These are phyloP conservation scores for Tolypocladium sp. DNA, from an alignment of 2,329 filamentous ascomycete species.

Conservation along the genomic window DNA sequence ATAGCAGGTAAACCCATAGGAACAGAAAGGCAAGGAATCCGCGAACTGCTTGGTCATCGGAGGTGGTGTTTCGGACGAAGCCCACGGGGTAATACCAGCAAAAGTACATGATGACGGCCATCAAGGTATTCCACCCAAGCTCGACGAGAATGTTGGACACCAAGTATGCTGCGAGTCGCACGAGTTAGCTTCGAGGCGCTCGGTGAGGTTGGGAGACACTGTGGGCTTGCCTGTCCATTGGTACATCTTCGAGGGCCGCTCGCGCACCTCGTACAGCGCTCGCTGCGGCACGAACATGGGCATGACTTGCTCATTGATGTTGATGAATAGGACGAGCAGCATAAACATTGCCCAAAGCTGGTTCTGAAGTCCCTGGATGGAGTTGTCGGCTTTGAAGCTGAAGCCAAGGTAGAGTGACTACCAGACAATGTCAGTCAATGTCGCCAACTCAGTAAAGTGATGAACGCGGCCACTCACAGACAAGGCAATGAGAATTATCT, in stretches of 20 bases:
- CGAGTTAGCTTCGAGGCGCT: too few species aligned
- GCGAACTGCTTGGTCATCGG: conserved; percentile 54
- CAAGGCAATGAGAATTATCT: conserved; percentile 56
- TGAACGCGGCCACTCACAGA: conserved; percentile 16
- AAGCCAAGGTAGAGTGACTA: conserved; percentile 68
- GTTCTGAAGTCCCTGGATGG: conserved; percentile 72
- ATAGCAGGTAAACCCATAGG: conserved; percentile 66
- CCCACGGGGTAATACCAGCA: conserved; percentile 83
- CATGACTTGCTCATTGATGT: conserved; percentile 73
- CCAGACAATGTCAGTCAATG: too few species aligned
- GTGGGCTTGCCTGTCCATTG: conserved; percentile 49
- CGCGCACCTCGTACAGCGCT: conserved; percentile 74
- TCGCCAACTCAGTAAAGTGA: too few species aligned
- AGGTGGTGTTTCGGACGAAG: conserved; percentile 60
- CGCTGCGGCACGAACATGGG: conserved; percentile 78
- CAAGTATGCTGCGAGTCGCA: conserved; percentile 53
- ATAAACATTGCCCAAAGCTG: conserved; percentile 84
- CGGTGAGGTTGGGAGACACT: too few species aligned
- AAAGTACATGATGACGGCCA: conserved; percentile 68
- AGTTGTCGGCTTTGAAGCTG: conserved; percentile 63
- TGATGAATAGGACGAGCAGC: conserved; percentile 71
- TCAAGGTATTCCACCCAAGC: conserved; percentile 72
- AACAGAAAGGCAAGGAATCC: conserved; percentile 74
- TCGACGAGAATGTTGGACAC: conserved; percentile 76
- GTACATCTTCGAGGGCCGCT: conserved; percentile 76